A percentile compares a stretch with the other conserved stretches of the same genome.
Evolutionary conservation across 2,329 filamentous ascomycete genomes (phyloP).

Genomic region (Podosphaera xanthii): DNA sequence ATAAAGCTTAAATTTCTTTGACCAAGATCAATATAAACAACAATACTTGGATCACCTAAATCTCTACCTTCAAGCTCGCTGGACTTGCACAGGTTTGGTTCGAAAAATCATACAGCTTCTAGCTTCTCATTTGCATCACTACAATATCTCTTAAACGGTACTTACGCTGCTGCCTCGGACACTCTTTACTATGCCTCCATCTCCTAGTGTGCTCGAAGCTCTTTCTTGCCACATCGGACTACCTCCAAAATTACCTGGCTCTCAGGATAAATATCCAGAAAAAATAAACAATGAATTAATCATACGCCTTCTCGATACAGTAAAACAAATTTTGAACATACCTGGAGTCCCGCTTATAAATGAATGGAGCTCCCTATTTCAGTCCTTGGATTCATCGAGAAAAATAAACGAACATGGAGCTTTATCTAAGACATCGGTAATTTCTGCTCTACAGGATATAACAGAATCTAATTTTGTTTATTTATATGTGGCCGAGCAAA

Average conservation of each 20-base stretch:
- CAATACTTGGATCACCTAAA: no score
- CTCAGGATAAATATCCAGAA: slow-evolving; percentile 16
- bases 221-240: slow-evolving; percentile 22
- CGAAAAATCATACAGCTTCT: no score
- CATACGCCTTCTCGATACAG: not conserved
- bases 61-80: no score
- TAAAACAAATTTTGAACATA: not conserved
- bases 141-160: no score
- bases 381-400: not conserved
- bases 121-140: no score
- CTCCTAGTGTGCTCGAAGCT: slow-evolving; percentile 3
- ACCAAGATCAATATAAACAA: no score
- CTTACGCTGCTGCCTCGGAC: no score
- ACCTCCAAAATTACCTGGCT: slow-evolving; percentile 20
- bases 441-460: not conserved
- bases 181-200: not conserved
- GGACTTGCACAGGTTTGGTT: no score
- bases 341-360: not conserved
- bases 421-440: not conserved
- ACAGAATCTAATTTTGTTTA: slow-evolving; percentile 14
- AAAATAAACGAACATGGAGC: not conserved
- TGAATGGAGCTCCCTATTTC: not conserved
- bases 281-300: slow-evolving; percentile 4
- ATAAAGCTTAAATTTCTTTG: no score
- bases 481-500: slow-evolving; percentile 24